These are phyloP conservation scores for Paulownia fortunei DNA, from an alignment of 257 asterid species.

Conservation along the genomic window DNA sequence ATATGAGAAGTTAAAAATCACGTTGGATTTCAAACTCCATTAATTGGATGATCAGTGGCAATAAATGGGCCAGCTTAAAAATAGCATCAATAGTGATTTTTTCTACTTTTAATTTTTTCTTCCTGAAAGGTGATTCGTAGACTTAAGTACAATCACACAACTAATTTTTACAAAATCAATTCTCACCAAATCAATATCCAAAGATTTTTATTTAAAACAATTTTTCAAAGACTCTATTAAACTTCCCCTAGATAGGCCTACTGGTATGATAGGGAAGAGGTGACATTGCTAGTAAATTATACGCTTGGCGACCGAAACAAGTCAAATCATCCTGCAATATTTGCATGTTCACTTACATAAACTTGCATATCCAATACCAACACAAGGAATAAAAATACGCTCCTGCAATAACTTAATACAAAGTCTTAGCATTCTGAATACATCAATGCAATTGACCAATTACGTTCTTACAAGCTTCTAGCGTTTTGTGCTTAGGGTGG, in stretches of 20 bases:
- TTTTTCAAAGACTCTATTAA: background rate
- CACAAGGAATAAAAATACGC: background rate
- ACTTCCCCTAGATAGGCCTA: background rate
- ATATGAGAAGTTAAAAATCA: background rate
- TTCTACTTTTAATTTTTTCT: background rate
- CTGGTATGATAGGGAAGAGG: background rate
- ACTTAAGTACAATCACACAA: background rate
- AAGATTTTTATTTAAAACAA: background rate
- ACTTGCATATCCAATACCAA: background rate
- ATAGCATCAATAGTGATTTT: background rate
- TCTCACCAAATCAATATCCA: background rate
- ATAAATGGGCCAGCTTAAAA: background rate
- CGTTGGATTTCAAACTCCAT: background rate
- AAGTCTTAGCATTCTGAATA: background rate
- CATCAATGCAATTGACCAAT: slow-evolving; percentile 15
- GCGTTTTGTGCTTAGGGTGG: background rate
- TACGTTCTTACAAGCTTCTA: slow-evolving; percentile 1
- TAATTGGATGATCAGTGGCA: background rate
- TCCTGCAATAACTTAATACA: background rate
- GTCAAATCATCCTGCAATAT: background rate
- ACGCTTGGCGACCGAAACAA: background rate
- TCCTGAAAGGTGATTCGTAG: background rate
- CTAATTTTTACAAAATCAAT: background rate
- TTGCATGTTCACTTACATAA: background rate
- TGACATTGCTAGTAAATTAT: background rate